Conservation (phyloP, 2,329 filamentous ascomycete genomes). For the Fusarium redolens region DNA sequence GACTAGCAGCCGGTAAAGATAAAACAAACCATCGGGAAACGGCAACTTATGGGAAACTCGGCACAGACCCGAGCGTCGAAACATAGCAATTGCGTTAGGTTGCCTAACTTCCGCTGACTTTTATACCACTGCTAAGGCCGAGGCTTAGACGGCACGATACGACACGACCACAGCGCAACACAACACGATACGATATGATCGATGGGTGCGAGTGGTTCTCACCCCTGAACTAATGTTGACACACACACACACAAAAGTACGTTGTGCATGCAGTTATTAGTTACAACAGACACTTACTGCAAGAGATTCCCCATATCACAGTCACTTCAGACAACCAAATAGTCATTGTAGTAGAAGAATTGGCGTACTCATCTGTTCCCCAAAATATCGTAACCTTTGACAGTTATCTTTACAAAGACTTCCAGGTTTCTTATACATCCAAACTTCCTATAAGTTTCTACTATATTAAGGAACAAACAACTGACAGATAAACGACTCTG, state of each 20-base stretch:
- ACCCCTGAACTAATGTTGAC: constrained; percentile 34
- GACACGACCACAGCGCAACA: not conserved
- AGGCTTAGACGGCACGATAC: constrained; percentile 18
- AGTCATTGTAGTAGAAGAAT: not conserved
- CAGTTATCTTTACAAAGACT: not conserved
- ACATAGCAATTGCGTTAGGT: not conserved
- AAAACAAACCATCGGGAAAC: constrained; percentile 21
- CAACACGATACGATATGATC: constrained; percentile 11
- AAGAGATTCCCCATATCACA: constrained; percentile 20
- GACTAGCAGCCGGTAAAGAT: constrained; percentile 5
- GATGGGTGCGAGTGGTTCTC: constrained; percentile 18
- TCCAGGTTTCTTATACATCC: not conserved
- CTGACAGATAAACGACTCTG: not conserved
- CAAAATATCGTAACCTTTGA: not conserved
- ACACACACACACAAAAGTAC: not conserved
- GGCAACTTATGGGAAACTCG: constrained; percentile 17
- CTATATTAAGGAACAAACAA: not conserved
- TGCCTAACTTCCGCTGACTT: not conserved
- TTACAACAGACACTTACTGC: constrained; percentile 11
- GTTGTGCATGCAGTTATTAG: not conserved
- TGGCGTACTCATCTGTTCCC: not conserved
- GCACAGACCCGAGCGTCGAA: constrained; percentile 19
- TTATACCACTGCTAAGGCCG: constrained; percentile 5
- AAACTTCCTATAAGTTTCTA: not conserved
- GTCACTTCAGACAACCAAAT: not conserved